A percentile compares a stretch with the other conserved stretches of the same genome.
Evolutionary conservation across 164 flowering plant species (phyloP).

Genomic region (Berberis thunbergii): DNA sequence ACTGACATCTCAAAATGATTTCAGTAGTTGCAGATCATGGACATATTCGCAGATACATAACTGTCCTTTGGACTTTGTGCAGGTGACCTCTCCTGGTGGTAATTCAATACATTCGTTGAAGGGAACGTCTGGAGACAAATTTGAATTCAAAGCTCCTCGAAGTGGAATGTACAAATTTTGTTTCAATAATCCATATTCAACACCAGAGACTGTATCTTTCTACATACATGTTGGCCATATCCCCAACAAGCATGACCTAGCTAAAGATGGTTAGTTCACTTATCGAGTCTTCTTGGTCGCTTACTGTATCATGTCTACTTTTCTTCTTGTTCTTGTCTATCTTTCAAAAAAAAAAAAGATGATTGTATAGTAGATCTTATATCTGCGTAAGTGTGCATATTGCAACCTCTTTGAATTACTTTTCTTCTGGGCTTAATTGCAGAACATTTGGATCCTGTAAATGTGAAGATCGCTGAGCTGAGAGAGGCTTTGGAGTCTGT

Average conservation of each 20-base stretch:
- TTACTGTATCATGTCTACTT: too few species aligned
- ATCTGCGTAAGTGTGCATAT: not conserved
- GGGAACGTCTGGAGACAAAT: conserved; percentile 93
- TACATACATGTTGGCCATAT: conserved; percentile 93
- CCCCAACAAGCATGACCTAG: conserved; percentile 86
- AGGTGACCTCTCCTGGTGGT: conserved; percentile 84
- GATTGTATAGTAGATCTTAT: too few species aligned
- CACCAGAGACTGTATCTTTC: conserved; percentile 93
- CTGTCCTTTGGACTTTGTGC: conserved; percentile 8
- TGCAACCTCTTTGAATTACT: not conserved
- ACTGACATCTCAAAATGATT: not conserved
- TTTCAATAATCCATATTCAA: conserved; percentile 74
- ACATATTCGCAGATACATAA: not conserved
- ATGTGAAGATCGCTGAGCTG: conserved; percentile 88
- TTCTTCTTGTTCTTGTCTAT: too few species aligned
- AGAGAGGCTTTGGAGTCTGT: conserved; percentile 92
- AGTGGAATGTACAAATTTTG: conserved; percentile 98
- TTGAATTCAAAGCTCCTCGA: conserved; percentile 77
- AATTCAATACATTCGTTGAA: conserved; percentile 53
- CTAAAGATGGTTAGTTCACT: conserved; percentile 81
- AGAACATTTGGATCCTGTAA: conserved; percentile 93
- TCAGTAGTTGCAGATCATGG: not conserved
- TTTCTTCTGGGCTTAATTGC: conserved; percentile 15
- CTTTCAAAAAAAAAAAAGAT: too few species aligned
- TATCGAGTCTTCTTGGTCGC: not conserved